Evolutionary conservation across 495 filamentous ascomycete genomes (phyloP).

Genomic region (Tuber melanosporum): DNA sequence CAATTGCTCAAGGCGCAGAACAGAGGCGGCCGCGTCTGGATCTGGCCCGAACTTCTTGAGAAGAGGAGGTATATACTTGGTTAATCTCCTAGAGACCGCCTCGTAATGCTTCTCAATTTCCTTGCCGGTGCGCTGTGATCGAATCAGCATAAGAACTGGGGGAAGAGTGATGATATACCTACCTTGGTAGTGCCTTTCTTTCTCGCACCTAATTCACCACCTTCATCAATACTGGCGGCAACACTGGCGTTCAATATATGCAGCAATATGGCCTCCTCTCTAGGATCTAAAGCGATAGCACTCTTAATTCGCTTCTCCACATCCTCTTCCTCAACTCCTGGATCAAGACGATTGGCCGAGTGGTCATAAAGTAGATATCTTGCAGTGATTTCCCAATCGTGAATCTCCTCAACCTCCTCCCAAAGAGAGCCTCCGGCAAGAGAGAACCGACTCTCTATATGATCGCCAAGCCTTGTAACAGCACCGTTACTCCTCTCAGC

Average conservation of each 20-base stretch:
- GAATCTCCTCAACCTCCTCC: slow-evolving; percentile 68
- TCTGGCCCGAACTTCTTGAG: slow-evolving; percentile 86
- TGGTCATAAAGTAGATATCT: slow-evolving; percentile 91
- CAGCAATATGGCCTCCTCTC: slow-evolving; percentile 76
- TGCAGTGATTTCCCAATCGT: slow-evolving; percentile 79
- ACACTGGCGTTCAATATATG: slow-evolving; percentile 67
- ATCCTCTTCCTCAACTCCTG: slow-evolving; percentile 47
- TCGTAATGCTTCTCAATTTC: slow-evolving; percentile 50
- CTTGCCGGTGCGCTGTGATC: slow-evolving; percentile 44
- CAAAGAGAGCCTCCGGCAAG: slow-evolving; percentile 79
- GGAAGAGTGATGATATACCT: slow-evolving; percentile 4
- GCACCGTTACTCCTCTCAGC: slow-evolving; percentile 14
- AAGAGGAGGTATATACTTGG: slow-evolving; percentile 70
- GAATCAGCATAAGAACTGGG: background rate
- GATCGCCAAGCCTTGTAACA: slow-evolving; percentile 51
- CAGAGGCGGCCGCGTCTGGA: slow-evolving; percentile 75
- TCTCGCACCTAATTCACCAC: slow-evolving; percentile 25
- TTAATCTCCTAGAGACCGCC: slow-evolving; percentile 49
- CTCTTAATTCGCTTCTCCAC: slow-evolving; percentile 55
- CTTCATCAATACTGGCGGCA: slow-evolving; percentile 34
- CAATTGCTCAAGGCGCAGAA: slow-evolving; percentile 78
- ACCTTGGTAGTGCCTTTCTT: slow-evolving; percentile 39
- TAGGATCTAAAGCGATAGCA: slow-evolving; percentile 64
- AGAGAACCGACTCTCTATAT: slow-evolving; percentile 68
- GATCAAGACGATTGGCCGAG: slow-evolving; percentile 49